phyloP scores from a whole-genome alignment of 1,284 basidiomycete genomes.

The Trichosporon faecale region DNA sequence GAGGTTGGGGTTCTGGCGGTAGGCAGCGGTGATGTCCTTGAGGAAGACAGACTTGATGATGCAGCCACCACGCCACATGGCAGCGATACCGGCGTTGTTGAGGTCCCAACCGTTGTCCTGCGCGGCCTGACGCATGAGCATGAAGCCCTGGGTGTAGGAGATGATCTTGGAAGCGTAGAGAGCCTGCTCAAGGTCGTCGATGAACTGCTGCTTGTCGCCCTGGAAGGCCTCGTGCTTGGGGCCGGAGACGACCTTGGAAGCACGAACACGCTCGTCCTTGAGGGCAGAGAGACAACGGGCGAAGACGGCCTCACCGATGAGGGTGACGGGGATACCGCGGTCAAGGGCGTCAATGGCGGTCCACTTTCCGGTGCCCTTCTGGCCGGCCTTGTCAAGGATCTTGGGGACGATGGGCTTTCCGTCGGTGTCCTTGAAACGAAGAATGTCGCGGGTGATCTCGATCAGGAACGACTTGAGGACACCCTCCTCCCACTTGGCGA shows the following conservation, averaged over 20 bases:
- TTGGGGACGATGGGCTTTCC: slow-evolving; percentile 86
- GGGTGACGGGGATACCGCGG: slow-evolving; percentile 88
- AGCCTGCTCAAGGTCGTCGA: slow-evolving; percentile 93
- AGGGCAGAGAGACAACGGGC: slow-evolving; percentile 96
- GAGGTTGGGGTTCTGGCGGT: slow-evolving; percentile 78
- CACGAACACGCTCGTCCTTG: slow-evolving; percentile 94
- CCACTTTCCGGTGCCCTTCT: slow-evolving; percentile 99
- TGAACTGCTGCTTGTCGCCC: slow-evolving; percentile 98
- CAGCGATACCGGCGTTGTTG: slow-evolving; percentile 88
- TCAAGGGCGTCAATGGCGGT: slow-evolving; percentile 98
- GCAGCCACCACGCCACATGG: slow-evolving; percentile 99
- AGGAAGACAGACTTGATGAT: slow-evolving; percentile 98
- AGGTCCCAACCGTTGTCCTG: slow-evolving; percentile 71
- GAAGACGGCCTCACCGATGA: slow-evolving; percentile 99
- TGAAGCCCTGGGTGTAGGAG: slow-evolving; percentile 99
- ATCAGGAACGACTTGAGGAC: slow-evolving; percentile 99
- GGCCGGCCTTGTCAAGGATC: slow-evolving; percentile 93
- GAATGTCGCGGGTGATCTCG: slow-evolving; percentile 93
- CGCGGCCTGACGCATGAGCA: slow-evolving; percentile 98
- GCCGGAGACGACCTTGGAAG: slow-evolving; percentile 83
- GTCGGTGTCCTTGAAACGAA: slow-evolving; percentile 89
- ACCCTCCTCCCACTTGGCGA: slow-evolving; percentile 93
- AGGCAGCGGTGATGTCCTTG: slow-evolving; percentile 86
- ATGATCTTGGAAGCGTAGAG: slow-evolving; percentile 99
- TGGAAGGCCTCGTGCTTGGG: slow-evolving; percentile 90